These are phyloP conservation scores for Chlorella variabilis DNA, from an alignment of 163 green algal genomes.

Conservation along the genomic window DNA sequence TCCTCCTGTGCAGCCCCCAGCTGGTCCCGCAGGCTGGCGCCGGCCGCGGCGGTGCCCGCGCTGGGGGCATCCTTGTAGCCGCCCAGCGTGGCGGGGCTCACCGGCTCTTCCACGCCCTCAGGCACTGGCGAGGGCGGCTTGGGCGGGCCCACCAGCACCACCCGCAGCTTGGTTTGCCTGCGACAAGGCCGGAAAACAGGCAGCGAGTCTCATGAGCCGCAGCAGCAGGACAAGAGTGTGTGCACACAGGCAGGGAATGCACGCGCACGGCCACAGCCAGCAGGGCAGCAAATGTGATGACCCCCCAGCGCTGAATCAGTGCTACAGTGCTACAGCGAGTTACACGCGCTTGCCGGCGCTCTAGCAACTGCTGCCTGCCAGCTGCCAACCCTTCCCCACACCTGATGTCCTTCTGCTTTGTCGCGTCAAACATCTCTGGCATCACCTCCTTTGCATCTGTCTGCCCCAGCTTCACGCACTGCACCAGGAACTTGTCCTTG, in stretches of 20 bases:
- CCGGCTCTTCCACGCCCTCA: slow-evolving; percentile 61
- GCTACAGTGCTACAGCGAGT: too few species aligned
- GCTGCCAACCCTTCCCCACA: neutral
- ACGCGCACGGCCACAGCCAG: too few species aligned
- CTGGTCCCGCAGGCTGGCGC: slow-evolving; percentile 19
- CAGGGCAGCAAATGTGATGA: too few species aligned
- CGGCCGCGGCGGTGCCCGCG: too few species aligned
- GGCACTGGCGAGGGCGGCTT: slow-evolving; percentile 79
- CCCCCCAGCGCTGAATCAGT: too few species aligned
- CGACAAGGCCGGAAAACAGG: neutral
- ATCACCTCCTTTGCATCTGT: slow-evolving; percentile 45
- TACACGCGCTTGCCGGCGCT: too few species aligned
- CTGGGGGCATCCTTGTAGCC: slow-evolving; percentile 5
- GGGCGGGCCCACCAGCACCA: slow-evolving; percentile 67
- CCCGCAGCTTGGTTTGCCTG: slow-evolving; percentile 72
- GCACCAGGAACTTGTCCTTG: slow-evolving; percentile 89
- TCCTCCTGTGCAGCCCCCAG: slow-evolving; percentile 35
- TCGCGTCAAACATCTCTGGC: slow-evolving; percentile 59
- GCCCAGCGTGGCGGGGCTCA: neutral
- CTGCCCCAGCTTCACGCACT: slow-evolving; percentile 56
- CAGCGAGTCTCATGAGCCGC: neutral
- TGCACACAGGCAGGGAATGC: neutral
- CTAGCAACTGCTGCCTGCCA: neutral
- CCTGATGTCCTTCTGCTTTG: slow-evolving; percentile 42
- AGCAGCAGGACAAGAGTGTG: neutral